Percentiles rank a stretch among this genome's conserved stretches.
Evolutionary conservation across 768 basidiomycete species (phyloP).

Genomic region (Tricholoma flavovirens): DNA sequence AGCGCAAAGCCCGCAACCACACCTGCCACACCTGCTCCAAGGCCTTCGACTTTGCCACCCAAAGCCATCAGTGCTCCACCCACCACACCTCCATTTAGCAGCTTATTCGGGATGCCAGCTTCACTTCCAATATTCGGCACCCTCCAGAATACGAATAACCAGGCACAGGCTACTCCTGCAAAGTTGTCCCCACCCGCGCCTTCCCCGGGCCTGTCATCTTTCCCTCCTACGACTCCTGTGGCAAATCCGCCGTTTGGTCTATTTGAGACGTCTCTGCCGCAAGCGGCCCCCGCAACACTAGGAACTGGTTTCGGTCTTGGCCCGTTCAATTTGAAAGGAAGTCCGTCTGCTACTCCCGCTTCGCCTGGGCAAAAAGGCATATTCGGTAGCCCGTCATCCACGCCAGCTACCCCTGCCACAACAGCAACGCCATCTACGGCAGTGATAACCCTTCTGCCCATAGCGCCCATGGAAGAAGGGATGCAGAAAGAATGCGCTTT

Average conservation of each 20-base stretch:
- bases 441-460: not conserved
- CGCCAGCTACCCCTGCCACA: constrained; percentile 3
- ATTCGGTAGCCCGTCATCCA: constrained; percentile 7
- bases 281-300: not conserved
- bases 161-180: not conserved
- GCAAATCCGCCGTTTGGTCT: not conserved
- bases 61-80: constrained; percentile 6
- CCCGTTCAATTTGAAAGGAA: constrained; percentile 3
- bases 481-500: constrained; percentile 62
- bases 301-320: not conserved
- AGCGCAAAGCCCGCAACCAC: constrained; percentile 3
- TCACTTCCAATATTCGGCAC: not conserved
- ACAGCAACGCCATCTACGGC: constrained; percentile 2
- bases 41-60: not conserved
- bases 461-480: constrained; percentile 44
- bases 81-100: not conserved
- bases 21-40: not conserved
- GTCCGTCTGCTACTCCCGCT: constrained; percentile 1
- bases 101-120: not conserved
- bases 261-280: not conserved
- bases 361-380: constrained; percentile 2
- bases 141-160: not conserved
- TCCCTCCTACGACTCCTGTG: constrained; percentile 1
- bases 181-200: not conserved
- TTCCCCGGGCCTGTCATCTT: not conserved